Evolutionary conservation across 2,329 filamentous ascomycete species (phyloP).

Genomic region (Elsinoe batatas): DNA sequence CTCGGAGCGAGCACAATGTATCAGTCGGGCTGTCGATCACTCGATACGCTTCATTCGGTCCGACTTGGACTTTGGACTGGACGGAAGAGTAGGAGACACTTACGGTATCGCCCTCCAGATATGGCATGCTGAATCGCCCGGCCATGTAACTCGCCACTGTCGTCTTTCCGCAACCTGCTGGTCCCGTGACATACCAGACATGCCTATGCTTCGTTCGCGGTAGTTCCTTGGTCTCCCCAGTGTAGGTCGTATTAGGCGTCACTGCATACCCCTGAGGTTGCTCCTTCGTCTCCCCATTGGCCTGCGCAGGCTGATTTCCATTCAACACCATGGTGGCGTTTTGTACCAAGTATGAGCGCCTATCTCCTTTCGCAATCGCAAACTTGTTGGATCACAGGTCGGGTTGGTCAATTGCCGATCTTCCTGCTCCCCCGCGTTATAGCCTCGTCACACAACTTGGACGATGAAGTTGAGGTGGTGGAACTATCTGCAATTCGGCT

Average conservation of each 20-base stretch:
- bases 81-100: slow-evolving; percentile 16
- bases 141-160: slow-evolving; percentile 40
- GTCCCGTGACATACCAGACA: slow-evolving; percentile 44
- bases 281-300: neutral
- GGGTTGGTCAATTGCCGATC: neutral
- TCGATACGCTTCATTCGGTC: neutral
- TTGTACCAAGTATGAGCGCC: neutral
- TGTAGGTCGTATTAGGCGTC: neutral
- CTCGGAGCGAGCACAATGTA: no score
- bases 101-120: slow-evolving; percentile 45
- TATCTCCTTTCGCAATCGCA: neutral
- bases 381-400: neutral
- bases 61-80: neutral
- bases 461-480: neutral
- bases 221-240: neutral
- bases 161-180: slow-evolving; percentile 46
- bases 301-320: neutral
- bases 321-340: neutral
- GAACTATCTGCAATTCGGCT: neutral
- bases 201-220: slow-evolving; percentile 33
- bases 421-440: neutral
- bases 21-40: neutral
- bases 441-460: neutral
- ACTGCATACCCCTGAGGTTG: neutral
- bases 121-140: slow-evolving; percentile 33